Evolutionary conservation across 306 rosid genomes (phyloP).

Genomic region (Bauhinia variegata): DNA sequence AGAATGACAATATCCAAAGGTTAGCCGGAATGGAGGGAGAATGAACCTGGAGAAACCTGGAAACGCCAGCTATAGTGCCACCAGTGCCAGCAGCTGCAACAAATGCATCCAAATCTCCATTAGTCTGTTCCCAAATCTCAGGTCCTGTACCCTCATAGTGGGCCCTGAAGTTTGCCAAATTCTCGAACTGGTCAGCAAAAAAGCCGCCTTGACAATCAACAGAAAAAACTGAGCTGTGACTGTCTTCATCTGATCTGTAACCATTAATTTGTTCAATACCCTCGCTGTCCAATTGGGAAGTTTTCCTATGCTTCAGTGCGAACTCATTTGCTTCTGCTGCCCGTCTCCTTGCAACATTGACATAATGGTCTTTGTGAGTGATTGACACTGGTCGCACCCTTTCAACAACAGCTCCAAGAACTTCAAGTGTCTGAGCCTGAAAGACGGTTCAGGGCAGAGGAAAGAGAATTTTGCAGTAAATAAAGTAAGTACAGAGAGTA

Average conservation of each 20-base stretch:
- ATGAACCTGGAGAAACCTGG: slow-evolving; percentile 64
- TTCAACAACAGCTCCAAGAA: slow-evolving; percentile 88
- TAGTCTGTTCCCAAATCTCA: slow-evolving; percentile 88
- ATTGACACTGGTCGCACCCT: slow-evolving; percentile 94
- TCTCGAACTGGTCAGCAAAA: slow-evolving; percentile 96
- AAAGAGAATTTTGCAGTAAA: background rate
- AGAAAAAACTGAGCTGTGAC: slow-evolving; percentile 35
- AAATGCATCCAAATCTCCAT: slow-evolving; percentile 73
- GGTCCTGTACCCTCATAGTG: slow-evolving; percentile 92
- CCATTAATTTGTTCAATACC: slow-evolving; percentile 43
- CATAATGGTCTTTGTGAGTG: slow-evolving; percentile 85
- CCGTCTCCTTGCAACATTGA: slow-evolving; percentile 80
- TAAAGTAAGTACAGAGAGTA: background rate
- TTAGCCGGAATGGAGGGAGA: background rate
- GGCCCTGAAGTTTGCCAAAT: slow-evolving; percentile 82
- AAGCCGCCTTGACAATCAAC: slow-evolving; percentile 69
- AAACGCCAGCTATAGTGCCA: slow-evolving; percentile 90
- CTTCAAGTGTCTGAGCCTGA: slow-evolving; percentile 84
- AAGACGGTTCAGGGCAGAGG: slow-evolving; percentile 19
- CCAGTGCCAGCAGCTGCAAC: slow-evolving; percentile 96
- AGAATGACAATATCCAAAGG: slow-evolving; percentile 6
- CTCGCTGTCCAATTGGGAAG: slow-evolving; percentile 40
- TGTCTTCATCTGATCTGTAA: slow-evolving; percentile 42
- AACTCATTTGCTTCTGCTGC: slow-evolving; percentile 78
- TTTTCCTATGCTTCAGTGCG: slow-evolving; percentile 42